Base-by-base conservation (phyloP, 2,329 filamentous ascomycete genomes). In the Aaosphaeria arxii region DNA sequence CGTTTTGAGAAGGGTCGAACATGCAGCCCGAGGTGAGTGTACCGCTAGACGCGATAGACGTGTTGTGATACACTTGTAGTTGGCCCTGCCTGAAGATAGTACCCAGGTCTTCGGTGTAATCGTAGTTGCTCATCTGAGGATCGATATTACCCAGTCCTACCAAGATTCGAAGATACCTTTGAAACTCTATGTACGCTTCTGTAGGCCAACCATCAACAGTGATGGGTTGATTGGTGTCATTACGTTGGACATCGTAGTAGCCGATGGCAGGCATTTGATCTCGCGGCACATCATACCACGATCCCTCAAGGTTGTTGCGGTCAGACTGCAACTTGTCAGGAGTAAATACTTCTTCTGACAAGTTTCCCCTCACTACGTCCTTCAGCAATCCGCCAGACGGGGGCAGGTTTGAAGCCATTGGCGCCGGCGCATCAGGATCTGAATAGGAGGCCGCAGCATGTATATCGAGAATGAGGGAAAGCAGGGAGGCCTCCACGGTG, bases 141-240 rank as follows among this genome's bases (percentile, higher is more conserved):
- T 84, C 83, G 5, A 86, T 62, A 0, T 62, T 70, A 1, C 83
- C 83, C 60, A 80, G 83, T 35, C 76, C 75, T 6, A 80, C 62
- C 2, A 87, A 58, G 2, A 86, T 55, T 31, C 84, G 73, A 53
- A 76, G 76, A n/a, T 74, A 72, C 42, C 74, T 69, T 2, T 73
- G 70, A 40, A 85, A 74, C 54, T 83, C 80, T 32, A 85, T 65
- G 54, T 77, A 83, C 17, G 76, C 74, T 54, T 82, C 78, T n/a
- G 77, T 79, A 0, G 84, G 84, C 84, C 84, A 87, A 7, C 84
- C 84, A 64, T 84, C 75, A 1, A 72, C 60, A 1, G 83, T 85
- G 17, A 72, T 73, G 2, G 61, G 40, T 6, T 65, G 56, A 13
- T 73, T 70, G 3, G 66, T 55, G 7, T 56, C 42, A 38, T 70